Percentiles rank a stretch among this genome's conserved stretches.
Conservation (phyloP, 306 rosid genomes). For the Malus fusca region DNA sequence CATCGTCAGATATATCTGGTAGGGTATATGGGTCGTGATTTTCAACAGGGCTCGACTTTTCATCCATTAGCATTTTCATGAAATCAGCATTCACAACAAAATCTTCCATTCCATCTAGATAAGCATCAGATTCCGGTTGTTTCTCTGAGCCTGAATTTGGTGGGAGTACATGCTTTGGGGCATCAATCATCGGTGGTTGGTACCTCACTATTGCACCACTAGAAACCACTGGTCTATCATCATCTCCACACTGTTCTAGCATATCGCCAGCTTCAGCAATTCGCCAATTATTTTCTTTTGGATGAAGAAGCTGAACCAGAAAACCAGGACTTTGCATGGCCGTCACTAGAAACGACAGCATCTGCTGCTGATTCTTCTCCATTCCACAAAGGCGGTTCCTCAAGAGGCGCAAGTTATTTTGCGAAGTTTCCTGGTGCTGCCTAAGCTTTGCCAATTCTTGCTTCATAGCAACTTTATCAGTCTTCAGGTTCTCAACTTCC, state of each 20-base stretch:
- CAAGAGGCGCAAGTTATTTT: constrained; percentile 51
- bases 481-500: constrained; percentile 82
- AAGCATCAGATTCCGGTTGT: constrained; percentile 35
- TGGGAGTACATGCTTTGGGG: constrained; percentile 25
- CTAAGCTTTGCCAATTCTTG: constrained; percentile 78
- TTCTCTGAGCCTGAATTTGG: constrained; percentile 20
- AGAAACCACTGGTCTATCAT: constrained; percentile 33
- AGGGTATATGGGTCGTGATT: constrained; percentile 44
- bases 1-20: constrained; percentile 60
- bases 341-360: constrained; percentile 91
- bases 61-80: constrained; percentile 36
- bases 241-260: constrained; percentile 35
- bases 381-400: constrained; percentile 69
- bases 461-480: constrained; percentile 48
- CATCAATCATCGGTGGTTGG: constrained; percentile 45
- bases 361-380: constrained; percentile 93
- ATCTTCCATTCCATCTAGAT: constrained; percentile 49
- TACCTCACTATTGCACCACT: constrained; percentile 63
- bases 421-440: constrained; percentile 76
- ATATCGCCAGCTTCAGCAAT: constrained; percentile 44
- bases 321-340: constrained; percentile 87
- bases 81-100: constrained; percentile 58
- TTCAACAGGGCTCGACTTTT: constrained; percentile 44
- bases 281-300: constrained; percentile 78
- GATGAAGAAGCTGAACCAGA: constrained; percentile 68